Base-by-base conservation (phyloP, 139 green algal species). In the Chlorella sp. region DNA sequence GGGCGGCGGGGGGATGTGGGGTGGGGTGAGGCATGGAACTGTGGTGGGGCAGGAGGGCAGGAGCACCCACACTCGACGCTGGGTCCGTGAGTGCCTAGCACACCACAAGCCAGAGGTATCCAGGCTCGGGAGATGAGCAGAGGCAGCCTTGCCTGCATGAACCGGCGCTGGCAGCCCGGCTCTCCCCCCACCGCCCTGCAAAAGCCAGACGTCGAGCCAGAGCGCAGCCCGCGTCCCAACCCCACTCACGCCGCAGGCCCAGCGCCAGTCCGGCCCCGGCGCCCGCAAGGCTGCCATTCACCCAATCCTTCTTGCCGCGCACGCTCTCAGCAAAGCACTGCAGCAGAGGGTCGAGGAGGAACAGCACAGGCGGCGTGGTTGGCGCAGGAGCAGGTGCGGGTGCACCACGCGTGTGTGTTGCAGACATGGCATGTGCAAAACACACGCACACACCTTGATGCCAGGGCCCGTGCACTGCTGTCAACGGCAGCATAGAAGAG, bases 221-320 rank as follows among this genome's bases (percentile, higher is more conserved):
- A 1, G 39, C 39, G 22, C 40, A 16, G 26, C 39, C 12, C 21
- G 39, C 30, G 60, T 34, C 53, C 11, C 81, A 77, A 21, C 12
- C 60, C 57, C 2, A 57, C 86, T 85, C 86, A 92, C 86, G 66
- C 7, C 92, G 85, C 61, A 95, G 53, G 36, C 93, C 93, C 21
- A 95, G 81, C 71, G 92, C 83, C 32, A 60, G 81, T 36, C 93
- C 93, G 28, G 90, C 89, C 5, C 89, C 91, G 18, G 77, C 57
- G 36, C 92, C 89, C 26, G 86, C 93, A 34, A 94, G 48, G 3
- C 87, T 80, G 12, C 93, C 93, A 64, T 95, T 95, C 82, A 90
- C 64, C 48, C 83, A 80, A 64, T 95, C 93, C 87, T 92, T 94
- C 85, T 94, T 94, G 71, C 91, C 93, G 81, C 91, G 84, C 68